A percentile compares a stretch with the other conserved stretches of the same genome.
Evolutionary conservation across 2,329 filamentous ascomycete genomes (phyloP).

Genomic region (Ophiostoma tasmaniense): DNA sequence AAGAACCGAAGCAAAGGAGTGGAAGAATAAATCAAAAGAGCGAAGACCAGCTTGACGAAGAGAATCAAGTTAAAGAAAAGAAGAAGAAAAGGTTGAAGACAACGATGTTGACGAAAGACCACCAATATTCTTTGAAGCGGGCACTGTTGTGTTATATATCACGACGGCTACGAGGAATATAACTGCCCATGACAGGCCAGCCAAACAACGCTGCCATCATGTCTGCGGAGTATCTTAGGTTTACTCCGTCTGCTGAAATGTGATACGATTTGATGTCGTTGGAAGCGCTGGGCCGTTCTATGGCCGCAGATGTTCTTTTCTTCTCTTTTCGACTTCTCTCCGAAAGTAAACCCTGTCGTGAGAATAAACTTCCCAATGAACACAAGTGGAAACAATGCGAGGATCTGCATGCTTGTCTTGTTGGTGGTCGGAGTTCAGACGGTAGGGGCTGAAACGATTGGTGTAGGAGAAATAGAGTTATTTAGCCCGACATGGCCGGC

Average conservation of each 20-base stretch:
- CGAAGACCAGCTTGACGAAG: slow-evolving; percentile 2
- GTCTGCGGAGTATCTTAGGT: not conserved
- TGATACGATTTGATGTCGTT: not conserved
- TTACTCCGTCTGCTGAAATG: not conserved
- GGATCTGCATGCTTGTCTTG: not conserved
- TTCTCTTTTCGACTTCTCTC: not conserved
- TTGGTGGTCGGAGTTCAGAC: not conserved
- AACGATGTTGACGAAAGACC: not conserved
- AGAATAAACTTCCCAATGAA: not conserved
- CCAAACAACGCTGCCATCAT: not conserved
- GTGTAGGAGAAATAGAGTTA: slow-evolving; percentile 4
- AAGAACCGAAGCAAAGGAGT: slow-evolving; percentile 16
- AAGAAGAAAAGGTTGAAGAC: not conserved
- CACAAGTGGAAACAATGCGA: not conserved
- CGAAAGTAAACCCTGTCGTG: not conserved
- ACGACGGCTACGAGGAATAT: not conserved
- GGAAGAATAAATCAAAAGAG: slow-evolving; percentile 15
- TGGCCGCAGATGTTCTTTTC: not conserved
- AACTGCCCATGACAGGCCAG: not conserved
- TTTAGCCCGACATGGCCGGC: not conserved
- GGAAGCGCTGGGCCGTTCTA: not conserved
- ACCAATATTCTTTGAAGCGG: not conserved
- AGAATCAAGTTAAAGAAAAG: not conserved
- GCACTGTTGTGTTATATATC: not conserved
- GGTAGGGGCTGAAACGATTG: slow-evolving; percentile 7